Evolutionary conservation across 2,329 filamentous ascomycete genomes (phyloP).

Genomic region (Phialophora macrospora): DNA sequence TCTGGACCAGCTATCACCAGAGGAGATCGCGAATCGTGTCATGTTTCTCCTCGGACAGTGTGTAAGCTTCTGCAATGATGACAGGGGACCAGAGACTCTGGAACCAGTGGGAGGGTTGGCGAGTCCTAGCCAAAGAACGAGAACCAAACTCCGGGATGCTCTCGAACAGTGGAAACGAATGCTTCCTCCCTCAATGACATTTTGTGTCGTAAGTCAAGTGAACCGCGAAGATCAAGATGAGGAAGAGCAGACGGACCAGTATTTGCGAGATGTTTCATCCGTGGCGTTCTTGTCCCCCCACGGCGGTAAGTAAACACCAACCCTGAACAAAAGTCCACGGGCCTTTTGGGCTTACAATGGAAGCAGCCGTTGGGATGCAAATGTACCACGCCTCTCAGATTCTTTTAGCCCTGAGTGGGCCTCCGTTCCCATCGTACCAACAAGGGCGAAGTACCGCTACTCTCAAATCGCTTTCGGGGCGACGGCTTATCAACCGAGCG

Average conservation of each 20-base stretch:
- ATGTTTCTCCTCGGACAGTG: constrained; percentile 17
- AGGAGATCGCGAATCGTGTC: constrained; percentile 18
- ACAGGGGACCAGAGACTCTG: background rate
- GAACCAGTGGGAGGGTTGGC: background rate
- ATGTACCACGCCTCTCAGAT: background rate
- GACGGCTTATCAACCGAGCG: constrained; percentile 17
- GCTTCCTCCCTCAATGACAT: constrained; percentile 15
- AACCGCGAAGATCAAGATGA: background rate
- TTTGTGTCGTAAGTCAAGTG: background rate
- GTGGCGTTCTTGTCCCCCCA: background rate
- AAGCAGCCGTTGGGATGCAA: background rate
- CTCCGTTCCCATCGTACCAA: background rate
- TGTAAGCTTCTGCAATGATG: constrained; percentile 11
- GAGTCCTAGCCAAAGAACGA: background rate
- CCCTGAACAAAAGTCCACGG: background rate
- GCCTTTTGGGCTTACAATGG: background rate
- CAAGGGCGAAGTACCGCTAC: background rate
- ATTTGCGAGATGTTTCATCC: background rate
- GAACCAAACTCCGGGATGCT: constrained; percentile 4
- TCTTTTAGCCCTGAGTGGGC: background rate
- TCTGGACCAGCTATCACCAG: constrained; percentile 4
- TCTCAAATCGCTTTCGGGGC: constrained; percentile 7
- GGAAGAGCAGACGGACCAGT: background rate
- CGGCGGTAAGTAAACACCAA: background rate
- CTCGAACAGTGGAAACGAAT: constrained; percentile 17